Evolutionary conservation across 768 basidiomycete species (phyloP).

Genomic region (Leccinum sublutescens): DNA sequence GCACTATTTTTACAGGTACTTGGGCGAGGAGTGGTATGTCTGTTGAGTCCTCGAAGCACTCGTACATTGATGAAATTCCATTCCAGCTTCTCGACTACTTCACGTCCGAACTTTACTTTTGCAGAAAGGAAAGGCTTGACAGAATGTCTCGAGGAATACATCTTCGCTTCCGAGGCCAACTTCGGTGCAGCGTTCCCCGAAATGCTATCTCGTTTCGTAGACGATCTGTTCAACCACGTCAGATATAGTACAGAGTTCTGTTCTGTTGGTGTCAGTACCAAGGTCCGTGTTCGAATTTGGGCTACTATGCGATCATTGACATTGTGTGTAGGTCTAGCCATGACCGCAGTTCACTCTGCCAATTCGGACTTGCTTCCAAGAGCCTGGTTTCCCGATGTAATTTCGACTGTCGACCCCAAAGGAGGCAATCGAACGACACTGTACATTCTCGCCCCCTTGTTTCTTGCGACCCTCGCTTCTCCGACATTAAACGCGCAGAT

Average conservation of each 20-base stretch:
- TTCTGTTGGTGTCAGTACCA: constrained; percentile 55
- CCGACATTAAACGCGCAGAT: constrained; percentile 17
- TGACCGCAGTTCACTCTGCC: constrained; percentile 38
- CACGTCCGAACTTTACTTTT: constrained; percentile 34
- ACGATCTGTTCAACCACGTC: constrained; percentile 61
- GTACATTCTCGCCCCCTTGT: constrained; percentile 50
- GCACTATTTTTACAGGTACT: constrained; percentile 51
- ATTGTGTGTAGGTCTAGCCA: constrained; percentile 48
- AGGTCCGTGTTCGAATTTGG: constrained; percentile 44
- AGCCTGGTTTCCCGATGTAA: constrained; percentile 23
- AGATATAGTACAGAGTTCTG: constrained; percentile 65
- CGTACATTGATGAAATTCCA: not conserved
- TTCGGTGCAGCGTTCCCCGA: constrained; percentile 24
- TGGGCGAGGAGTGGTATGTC: constrained; percentile 55
- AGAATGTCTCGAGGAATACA: too few species aligned
- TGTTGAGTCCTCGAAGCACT: not conserved
- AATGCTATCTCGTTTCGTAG: constrained; percentile 57
- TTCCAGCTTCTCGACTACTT: constrained; percentile 57
- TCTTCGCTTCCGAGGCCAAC: constrained; percentile 36
- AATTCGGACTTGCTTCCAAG: constrained; percentile 19
- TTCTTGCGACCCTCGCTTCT: constrained; percentile 44
- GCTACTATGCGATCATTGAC: constrained; percentile 32
- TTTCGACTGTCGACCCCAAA: constrained; percentile 9
- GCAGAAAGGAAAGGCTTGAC: constrained; percentile 37
- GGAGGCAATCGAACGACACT: constrained; percentile 36